Evolutionary conservation across 208 protist species (phyloP).

Genomic region (Wallacemonas sp.): DNA sequence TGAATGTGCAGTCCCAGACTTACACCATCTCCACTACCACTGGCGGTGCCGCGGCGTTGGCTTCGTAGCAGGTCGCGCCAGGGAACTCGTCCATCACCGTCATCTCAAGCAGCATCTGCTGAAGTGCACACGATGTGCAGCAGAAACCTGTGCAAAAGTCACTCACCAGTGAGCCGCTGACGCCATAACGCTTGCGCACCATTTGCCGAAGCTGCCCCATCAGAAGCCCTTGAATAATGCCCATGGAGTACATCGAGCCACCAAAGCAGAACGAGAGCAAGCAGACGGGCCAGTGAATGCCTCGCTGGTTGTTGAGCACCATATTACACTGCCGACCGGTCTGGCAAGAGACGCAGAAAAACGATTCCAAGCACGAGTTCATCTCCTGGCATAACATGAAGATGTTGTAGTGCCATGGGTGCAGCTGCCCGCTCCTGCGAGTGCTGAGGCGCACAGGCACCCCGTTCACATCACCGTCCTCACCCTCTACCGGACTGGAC

Average conservation of each 20-base stretch:
- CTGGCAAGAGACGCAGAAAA: constrained; percentile 50
- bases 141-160: constrained; percentile 33
- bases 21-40: constrained; percentile 30
- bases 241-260: not conserved
- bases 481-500: not conserved
- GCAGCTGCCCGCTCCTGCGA: not conserved
- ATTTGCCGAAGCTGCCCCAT: constrained; percentile 23
- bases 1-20: no score
- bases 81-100: constrained; percentile 55
- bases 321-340: constrained; percentile 50
- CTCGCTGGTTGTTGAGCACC: constrained; percentile 20
- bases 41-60: constrained; percentile 10
- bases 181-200: constrained; percentile 23
- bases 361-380: constrained; percentile 29
- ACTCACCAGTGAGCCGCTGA: constrained; percentile 9
- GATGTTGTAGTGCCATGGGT: constrained; percentile 32
- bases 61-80: constrained; percentile 48
- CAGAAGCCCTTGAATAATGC: constrained; percentile 5
- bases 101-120: constrained; percentile 71
- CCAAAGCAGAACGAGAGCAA: constrained; percentile 7
- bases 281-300: constrained; percentile 30
- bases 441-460: constrained; percentile 14
- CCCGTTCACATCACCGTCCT: not conserved
- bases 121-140: constrained; percentile 37
- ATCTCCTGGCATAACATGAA: constrained; percentile 23